Percentiles rank a stretch among this genome's conserved stretches.
These are phyloP conservation scores for Citrullus mucosospermus DNA, from an alignment of 306 rosid species.

Conservation along the genomic window DNA sequence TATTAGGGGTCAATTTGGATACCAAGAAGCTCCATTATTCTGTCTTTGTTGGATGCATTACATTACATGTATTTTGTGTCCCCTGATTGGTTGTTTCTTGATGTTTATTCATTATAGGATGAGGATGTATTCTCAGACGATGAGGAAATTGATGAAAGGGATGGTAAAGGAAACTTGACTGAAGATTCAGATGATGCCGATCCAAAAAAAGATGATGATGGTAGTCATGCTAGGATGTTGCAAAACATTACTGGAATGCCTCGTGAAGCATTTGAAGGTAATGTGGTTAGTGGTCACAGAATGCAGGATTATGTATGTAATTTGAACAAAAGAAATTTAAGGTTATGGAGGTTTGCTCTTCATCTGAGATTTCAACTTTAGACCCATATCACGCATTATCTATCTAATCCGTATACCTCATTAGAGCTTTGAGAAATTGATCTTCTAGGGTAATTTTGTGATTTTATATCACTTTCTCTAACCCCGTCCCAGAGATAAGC, in stretches of 20 bases:
- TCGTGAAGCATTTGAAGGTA: slow-evolving; percentile 51
- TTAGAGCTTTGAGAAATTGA: background rate
- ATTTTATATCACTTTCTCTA: background rate
- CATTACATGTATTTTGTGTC: background rate
- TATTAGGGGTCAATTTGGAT: background rate
- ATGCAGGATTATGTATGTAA: background rate
- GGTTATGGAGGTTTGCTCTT: background rate
- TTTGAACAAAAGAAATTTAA: background rate
- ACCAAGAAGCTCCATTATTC: background rate
- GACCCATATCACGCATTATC: background rate
- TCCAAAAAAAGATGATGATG: slow-evolving; percentile 36
- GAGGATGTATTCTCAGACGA: slow-evolving; percentile 76
- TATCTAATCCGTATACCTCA: background rate
- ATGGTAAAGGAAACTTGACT: slow-evolving; percentile 10
- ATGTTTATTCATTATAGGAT: slow-evolving; percentile 35
- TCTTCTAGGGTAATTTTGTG: background rate
- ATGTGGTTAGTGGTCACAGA: background rate
- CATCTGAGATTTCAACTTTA: background rate
- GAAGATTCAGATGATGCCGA: slow-evolving; percentile 21
- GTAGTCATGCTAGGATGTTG: slow-evolving; percentile 51
- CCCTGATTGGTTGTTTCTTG: background rate
- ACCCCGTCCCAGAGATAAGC: background rate
- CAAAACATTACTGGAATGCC: slow-evolving; percentile 51
- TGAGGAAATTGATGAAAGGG: slow-evolving; percentile 19
- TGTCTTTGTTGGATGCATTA: background rate